Evolutionary conservation across 805 yeast species (phyloP).

Genomic region (Diddensiella caesifluorescens): DNA sequence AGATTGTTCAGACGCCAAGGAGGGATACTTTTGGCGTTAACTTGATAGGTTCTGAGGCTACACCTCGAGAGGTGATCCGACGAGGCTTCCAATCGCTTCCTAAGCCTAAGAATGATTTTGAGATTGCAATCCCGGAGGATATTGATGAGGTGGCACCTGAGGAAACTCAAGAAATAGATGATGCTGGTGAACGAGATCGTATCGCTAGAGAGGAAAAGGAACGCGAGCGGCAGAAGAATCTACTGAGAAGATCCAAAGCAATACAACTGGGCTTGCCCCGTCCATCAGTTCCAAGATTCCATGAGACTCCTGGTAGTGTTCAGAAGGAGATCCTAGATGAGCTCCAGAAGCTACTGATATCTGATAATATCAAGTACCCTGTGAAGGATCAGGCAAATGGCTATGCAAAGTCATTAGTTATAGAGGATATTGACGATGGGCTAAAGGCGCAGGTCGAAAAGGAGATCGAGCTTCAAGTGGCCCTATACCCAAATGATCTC

Average conservation of each 20-base stretch:
- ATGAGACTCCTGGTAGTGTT: slow-evolving; percentile 10
- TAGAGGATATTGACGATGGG: slow-evolving; percentile 15
- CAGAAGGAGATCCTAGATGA: slow-evolving; percentile 21
- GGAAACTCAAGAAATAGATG: slow-evolving; percentile 22
- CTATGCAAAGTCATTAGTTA: slow-evolving; percentile 10
- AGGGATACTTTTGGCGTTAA: slow-evolving; percentile 23
- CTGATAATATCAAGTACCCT: slow-evolving; percentile 29
- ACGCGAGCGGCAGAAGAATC: slow-evolving; percentile 22
- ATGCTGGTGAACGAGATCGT: slow-evolving; percentile 30
- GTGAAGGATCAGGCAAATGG: neutral
- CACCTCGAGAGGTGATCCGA: slow-evolving; percentile 19
- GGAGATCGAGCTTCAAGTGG: no score
- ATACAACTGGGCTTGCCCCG: slow-evolving; percentile 41
- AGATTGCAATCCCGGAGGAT: slow-evolving; percentile 34
- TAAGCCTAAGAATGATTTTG: slow-evolving; percentile 37
- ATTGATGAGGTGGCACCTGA: slow-evolving; percentile 14
- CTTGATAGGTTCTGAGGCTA: slow-evolving; percentile 13
- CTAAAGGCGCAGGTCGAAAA: slow-evolving; percentile 14
- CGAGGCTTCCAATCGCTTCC: slow-evolving; percentile 30
- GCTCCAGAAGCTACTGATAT: slow-evolving; percentile 21
- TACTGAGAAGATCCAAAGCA: slow-evolving; percentile 42
- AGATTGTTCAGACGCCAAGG: slow-evolving; percentile 15
- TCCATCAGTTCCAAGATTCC: slow-evolving; percentile 14
- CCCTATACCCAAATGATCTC: no score
- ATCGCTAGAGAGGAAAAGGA: slow-evolving; percentile 19